phyloP scores from a whole-genome alignment of 179 eudicot genomes.

The Nepenthes alata region DNA sequence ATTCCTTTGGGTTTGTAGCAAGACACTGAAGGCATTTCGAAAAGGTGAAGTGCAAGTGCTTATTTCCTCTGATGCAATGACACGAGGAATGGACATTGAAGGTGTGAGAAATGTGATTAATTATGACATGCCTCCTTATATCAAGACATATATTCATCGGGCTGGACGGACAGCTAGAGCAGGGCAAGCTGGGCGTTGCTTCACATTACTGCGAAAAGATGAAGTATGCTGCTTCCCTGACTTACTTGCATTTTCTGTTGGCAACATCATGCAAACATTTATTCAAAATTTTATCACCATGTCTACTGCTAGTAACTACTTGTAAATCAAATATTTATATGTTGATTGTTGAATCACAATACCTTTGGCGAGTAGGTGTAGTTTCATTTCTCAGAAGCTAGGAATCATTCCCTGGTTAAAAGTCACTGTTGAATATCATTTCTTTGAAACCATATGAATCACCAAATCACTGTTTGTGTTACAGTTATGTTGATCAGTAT shows the following conservation, averaged over 20 bases:
- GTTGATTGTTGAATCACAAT: no score
- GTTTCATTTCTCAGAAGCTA: no score
- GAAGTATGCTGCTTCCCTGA: conserved; percentile 40
- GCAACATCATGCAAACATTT: no score
- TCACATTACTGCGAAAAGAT: conserved; percentile 58
- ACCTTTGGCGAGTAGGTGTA: no score
- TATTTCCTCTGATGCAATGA: conserved; percentile 88
- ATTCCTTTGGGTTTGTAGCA: conserved; percentile 31
- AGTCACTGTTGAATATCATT: no score
- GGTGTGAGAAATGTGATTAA: conserved; percentile 80
- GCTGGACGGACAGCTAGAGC: conserved; percentile 99
- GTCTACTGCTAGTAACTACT: no score
- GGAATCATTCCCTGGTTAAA: no score
- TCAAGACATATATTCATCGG: conserved; percentile 86
- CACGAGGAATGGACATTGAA: conserved; percentile 98
- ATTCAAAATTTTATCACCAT: no score
- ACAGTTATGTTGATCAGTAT: no score
- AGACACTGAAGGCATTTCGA: conserved; percentile 67
- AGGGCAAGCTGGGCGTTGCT: conserved; percentile 76
- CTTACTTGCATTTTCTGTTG: background rate
- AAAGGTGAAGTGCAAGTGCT: conserved; percentile 62
- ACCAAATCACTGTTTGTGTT: no score
- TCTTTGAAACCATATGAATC: no score
- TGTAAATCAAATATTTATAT: no score
- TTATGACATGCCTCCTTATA: conserved; percentile 70